Evolutionary conservation across 345 rosid species (phyloP).

Genomic region (Kandelia obovata): DNA sequence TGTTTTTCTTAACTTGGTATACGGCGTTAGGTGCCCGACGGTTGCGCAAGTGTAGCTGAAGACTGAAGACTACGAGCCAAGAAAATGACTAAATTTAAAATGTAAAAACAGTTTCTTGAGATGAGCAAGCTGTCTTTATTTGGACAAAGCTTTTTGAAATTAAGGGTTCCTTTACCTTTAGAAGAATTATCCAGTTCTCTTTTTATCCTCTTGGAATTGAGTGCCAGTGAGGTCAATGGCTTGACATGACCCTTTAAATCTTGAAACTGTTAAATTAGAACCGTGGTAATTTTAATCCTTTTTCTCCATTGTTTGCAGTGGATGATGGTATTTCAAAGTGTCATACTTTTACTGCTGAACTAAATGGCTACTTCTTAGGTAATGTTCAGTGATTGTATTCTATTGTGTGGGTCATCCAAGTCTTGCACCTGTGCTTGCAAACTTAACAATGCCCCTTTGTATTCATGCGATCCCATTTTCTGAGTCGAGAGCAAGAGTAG

Average conservation of each 20-base stretch:
- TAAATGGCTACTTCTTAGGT: too few species aligned
- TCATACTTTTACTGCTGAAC: too few species aligned
- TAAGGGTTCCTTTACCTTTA: constrained; percentile 16
- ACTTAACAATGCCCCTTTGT: too few species aligned
- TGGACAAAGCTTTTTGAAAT: constrained; percentile 15
- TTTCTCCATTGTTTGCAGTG: too few species aligned
- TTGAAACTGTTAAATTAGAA: background rate
- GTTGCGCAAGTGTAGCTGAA: constrained; percentile 5
- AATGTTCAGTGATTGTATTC: too few species aligned
- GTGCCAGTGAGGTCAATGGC: background rate
- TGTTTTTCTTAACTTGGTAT: background rate
- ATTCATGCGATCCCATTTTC: too few species aligned
- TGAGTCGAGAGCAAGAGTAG: too few species aligned
- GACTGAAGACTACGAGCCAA: constrained; percentile 5
- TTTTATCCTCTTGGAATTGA: background rate
- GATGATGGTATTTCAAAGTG: too few species aligned
- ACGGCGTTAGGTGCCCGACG: background rate
- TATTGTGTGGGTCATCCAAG: too few species aligned
- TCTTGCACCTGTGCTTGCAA: too few species aligned
- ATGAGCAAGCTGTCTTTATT: constrained; percentile 16
- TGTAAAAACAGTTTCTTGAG: constrained; percentile 8
- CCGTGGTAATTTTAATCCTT: too few species aligned
- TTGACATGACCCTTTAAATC: background rate
- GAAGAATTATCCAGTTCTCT: constrained; percentile 7
- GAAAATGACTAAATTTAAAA: constrained; percentile 10